Evolutionary conservation across 768 basidiomycete species (phyloP).

Genomic region (Mrakia gelida): DNA sequence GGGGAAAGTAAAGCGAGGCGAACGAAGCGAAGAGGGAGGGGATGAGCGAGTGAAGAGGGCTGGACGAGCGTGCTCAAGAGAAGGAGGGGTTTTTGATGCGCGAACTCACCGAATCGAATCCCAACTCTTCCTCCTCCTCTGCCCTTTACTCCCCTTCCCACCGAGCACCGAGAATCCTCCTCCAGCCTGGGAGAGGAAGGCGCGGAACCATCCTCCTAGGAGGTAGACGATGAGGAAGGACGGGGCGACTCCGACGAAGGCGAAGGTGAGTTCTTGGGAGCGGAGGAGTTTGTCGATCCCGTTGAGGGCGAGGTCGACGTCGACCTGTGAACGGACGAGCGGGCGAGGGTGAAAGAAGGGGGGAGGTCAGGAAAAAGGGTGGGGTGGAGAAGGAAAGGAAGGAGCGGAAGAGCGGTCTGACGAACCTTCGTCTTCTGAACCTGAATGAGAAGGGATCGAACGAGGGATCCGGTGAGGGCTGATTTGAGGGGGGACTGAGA

Average conservation of each 20-base stretch:
- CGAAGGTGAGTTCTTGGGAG: conserved; percentile 92
- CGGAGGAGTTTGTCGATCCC: conserved; percentile 92
- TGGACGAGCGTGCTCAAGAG: no score
- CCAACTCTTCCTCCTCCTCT: conserved; percentile 20
- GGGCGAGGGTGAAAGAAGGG: not conserved
- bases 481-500: conserved; percentile 65
- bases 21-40: not conserved
- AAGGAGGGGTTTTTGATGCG: no score
- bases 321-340: conserved; percentile 58
- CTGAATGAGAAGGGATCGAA: conserved; percentile 83
- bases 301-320: conserved; percentile 79
- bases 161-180: not conserved
- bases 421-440: conserved; percentile 91
- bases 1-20: not conserved
- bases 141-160: not conserved
- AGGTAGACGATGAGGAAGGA: conserved; percentile 75
- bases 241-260: conserved; percentile 93
- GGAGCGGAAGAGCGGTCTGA: not conserved
- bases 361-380: not conserved
- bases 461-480: conserved; percentile 69
- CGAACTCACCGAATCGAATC: conserved; percentile 25
- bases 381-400: not conserved
- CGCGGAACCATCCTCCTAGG: conserved; percentile 53
- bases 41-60: not conserved
- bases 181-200: conserved; percentile 45